Conservation (phyloP, 352 stramenopile genomes). For the Thalassiosira ordinaria region DNA sequence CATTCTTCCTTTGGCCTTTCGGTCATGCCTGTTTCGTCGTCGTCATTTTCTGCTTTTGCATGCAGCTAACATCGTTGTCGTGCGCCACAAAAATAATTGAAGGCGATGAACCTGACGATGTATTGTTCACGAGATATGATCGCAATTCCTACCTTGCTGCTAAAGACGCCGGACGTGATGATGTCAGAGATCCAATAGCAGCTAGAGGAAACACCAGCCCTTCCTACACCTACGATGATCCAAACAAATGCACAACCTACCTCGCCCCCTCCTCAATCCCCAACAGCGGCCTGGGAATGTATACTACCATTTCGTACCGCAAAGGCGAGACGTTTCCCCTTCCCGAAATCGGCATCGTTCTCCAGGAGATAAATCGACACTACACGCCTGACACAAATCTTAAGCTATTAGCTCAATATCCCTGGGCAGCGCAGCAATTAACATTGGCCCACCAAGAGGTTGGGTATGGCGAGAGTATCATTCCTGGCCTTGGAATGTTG, state of each 20-base stretch:
- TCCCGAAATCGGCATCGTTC: slow-evolving; percentile 53
- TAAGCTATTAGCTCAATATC: slow-evolving; percentile 31
- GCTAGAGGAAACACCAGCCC: too few species aligned
- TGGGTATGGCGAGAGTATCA: slow-evolving; percentile 37
- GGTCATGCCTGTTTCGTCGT: too few species aligned
- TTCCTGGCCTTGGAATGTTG: slow-evolving; percentile 67
- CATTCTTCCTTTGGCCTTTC: too few species aligned
- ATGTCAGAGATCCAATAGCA: background rate
- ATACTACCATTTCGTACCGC: slow-evolving; percentile 38
- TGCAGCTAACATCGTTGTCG: too few species aligned
- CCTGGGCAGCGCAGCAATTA: slow-evolving; percentile 22
- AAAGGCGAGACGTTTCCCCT: slow-evolving; percentile 11
- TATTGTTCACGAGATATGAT: slow-evolving; percentile 27
- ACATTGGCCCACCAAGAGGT: slow-evolving; percentile 47
- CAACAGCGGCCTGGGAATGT: slow-evolving; percentile 68
- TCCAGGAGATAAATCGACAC: slow-evolving; percentile 17
- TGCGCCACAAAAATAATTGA: too few species aligned
- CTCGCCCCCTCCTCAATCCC: slow-evolving; percentile 75
- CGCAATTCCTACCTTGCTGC: slow-evolving; percentile 23
- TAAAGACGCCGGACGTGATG: background rate
- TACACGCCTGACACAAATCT: background rate
- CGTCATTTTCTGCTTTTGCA: too few species aligned
- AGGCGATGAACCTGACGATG: too few species aligned
- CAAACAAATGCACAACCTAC: slow-evolving; percentile 57
- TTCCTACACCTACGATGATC: slow-evolving; percentile 12